phyloP scores from a whole-genome alignment of 495 filamentous ascomycete genomes.

The Aspergillus panamensis region DNA sequence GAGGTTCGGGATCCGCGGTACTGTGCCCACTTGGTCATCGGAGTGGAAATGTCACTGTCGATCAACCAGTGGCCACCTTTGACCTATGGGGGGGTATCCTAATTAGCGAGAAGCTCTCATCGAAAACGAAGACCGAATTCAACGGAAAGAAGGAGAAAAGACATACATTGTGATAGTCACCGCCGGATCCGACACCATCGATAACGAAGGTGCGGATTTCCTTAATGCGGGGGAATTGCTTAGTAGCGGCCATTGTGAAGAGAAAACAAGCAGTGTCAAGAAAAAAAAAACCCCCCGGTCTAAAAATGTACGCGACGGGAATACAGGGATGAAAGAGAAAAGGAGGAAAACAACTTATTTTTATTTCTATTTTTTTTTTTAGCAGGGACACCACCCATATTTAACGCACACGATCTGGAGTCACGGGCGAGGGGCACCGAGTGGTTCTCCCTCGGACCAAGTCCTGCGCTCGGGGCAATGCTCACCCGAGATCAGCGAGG shows the following conservation, averaged over 20 bases:
- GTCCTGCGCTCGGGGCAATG: constrained; percentile 33
- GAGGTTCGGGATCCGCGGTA: constrained; percentile 83
- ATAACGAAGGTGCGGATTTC: constrained; percentile 76
- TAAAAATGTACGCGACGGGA: neutral
- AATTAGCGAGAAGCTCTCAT: neutral
- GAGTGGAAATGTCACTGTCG: constrained; percentile 85
- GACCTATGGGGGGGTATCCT: constrained; percentile 36
- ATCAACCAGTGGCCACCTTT: constrained; percentile 90
- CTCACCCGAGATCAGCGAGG: constrained; percentile 27
- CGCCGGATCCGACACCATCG: constrained; percentile 80
- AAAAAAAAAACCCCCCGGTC: neutral
- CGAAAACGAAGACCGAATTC: too few species aligned
- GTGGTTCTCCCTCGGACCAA: neutral
- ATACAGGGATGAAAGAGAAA: constrained; percentile 2
- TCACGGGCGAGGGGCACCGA: neutral
- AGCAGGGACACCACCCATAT: constrained; percentile 9
- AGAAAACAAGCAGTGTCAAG: constrained; percentile 8
- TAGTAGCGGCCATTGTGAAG: constrained; percentile 33
- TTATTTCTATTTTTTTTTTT: constrained; percentile 17
- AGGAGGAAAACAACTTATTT: constrained; percentile 13
- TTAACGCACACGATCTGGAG: constrained; percentile 4
- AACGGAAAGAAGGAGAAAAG: neutral
- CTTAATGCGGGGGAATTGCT: constrained; percentile 59
- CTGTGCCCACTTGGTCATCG: constrained; percentile 82
- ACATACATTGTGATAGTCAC: constrained; percentile 87